A percentile compares a stretch with the other conserved stretches of the same genome.
phyloP scores from a whole-genome alignment of 257 asterid species.

The Nicotiana undulata region DNA sequence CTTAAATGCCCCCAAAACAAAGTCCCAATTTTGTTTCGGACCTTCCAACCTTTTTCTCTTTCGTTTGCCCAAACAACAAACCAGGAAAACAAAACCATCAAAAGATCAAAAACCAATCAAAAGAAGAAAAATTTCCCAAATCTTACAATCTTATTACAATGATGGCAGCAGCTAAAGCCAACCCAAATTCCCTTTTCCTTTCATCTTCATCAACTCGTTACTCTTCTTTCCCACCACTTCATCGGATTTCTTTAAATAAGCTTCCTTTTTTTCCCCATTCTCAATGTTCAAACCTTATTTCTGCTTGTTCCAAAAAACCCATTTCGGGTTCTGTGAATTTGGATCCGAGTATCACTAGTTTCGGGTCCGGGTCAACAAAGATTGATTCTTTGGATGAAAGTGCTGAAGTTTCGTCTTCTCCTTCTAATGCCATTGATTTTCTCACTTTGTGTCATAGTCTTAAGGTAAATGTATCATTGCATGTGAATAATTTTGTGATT shows the following conservation, averaged over 20 bases:
- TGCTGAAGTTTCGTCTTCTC: conserved; percentile 28
- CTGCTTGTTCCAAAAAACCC: conserved; percentile 44
- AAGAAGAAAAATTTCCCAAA: background rate
- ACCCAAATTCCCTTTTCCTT: background rate
- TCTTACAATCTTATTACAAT: background rate
- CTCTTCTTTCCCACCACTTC: background rate
- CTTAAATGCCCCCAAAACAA: too few species aligned
- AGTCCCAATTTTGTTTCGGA: background rate
- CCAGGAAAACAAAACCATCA: background rate
- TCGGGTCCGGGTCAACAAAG: conserved; percentile 32
- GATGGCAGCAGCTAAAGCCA: conserved; percentile 2
- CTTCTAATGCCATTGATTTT: conserved; percentile 76
- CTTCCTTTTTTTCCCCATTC: conserved; percentile 27
- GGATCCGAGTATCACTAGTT: conserved; percentile 31
- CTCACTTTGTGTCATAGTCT: conserved; percentile 82
- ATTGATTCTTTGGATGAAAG: conserved; percentile 15
- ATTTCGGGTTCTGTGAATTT: conserved; percentile 42
- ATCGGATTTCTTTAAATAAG: conserved; percentile 25
- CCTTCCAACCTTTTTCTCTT: background rate
- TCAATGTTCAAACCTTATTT: conserved; percentile 30
- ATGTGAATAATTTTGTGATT: background rate
- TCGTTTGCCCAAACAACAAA: background rate
- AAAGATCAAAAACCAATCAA: background rate
- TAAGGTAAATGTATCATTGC: conserved; percentile 39
- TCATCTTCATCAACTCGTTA: background rate